Evolutionary conservation across 2,329 filamentous ascomycete species (phyloP), one percentile per base, ranked within the genome.

Genomic region (Pyrenophora teres): DNA sequence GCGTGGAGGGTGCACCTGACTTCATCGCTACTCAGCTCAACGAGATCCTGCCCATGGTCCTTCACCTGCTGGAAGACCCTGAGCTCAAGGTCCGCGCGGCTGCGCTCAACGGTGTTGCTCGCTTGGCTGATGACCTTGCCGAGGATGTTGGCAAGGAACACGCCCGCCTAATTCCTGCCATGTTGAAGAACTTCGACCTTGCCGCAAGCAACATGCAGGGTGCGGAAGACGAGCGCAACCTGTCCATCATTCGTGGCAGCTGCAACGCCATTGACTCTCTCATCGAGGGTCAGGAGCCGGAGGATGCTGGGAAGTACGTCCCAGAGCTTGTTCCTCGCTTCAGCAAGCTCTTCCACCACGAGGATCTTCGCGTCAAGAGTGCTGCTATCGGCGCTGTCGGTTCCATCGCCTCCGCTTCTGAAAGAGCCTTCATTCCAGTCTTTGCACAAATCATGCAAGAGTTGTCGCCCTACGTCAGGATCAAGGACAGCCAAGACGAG

Each of bases 1-100:
- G 90, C 64, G 93, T 96, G 46, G 94, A 97, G 80, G 94, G 94
- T 64, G 93, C 94, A 25, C 94, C 94, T 13, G 94, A 99, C 74
- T 99, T 97, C 76, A 92, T 97, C 69, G 91, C 90, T 59, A 96
- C 92, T 16, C 94, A 99, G 76, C 84, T 97, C 57, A 83, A 88
- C 68, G 84, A 88, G 60, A 88, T 97, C 61, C 85, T 97, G 73
- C 94, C 94, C 41, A 82, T 90, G 63, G 86, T 97, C 52, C 81
- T 97, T 51, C 86, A 85, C 67, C 83, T 97, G 7, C 84, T 99
- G 33, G 83, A 91, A 70, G 94, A 99, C 70, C 80, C 84, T n/a
- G 89, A 95, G 62, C 82, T 86, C 62, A 86, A 87, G 64, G 94
- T 99, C 52, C 87, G 94, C 54, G 89, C 92, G 72, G 91, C 93